These are phyloP conservation scores for Hemileia vastatrix DNA, from an alignment of 1,284 basidiomycete species.

Conservation along the genomic window DNA sequence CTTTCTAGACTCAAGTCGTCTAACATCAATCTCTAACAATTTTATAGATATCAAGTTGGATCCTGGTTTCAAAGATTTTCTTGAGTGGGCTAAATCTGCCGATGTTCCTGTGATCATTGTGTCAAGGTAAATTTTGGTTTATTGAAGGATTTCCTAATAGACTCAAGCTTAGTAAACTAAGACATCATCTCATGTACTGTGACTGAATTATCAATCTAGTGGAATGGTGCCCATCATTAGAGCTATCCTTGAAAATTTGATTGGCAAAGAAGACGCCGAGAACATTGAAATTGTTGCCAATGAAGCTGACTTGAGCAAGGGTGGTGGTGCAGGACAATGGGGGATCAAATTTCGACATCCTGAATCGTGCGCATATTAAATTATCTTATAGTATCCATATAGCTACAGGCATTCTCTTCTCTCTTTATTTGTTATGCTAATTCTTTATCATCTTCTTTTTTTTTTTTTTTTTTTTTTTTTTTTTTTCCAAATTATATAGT, in stretches of 20 bases:
- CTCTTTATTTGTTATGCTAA: not conserved
- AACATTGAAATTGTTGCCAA: constrained; percentile 84
- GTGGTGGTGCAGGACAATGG: constrained; percentile 60
- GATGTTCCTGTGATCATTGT: constrained; percentile 83
- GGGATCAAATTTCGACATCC: constrained; percentile 79
- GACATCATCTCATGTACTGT: too few relatives aligned
- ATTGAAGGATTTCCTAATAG: constrained; percentile 3
- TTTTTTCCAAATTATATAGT: constrained; percentile 45
- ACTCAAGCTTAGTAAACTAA: not conserved
- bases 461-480: not conserved
- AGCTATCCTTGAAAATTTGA: constrained; percentile 66
- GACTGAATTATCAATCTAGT: constrained; percentile 46
- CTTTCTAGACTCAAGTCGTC: not conserved
- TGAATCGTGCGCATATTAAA: constrained; percentile 52
- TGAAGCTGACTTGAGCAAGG: constrained; percentile 56
- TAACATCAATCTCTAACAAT: not conserved
- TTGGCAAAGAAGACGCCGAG: constrained; percentile 61
- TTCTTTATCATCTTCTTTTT: not conserved
- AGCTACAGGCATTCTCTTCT: not conserved
- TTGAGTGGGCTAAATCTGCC: constrained; percentile 62
- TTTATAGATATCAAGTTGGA: constrained; percentile 68
- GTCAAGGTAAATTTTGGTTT: constrained; percentile 56
- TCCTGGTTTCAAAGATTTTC: constrained; percentile 74
- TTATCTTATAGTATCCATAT: not conserved
- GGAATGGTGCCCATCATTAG: constrained; percentile 88